These are phyloP conservation scores for Stereocaulon alpinum DNA, from an alignment of 495 filamentous ascomycete genomes.

Conservation along the genomic window DNA sequence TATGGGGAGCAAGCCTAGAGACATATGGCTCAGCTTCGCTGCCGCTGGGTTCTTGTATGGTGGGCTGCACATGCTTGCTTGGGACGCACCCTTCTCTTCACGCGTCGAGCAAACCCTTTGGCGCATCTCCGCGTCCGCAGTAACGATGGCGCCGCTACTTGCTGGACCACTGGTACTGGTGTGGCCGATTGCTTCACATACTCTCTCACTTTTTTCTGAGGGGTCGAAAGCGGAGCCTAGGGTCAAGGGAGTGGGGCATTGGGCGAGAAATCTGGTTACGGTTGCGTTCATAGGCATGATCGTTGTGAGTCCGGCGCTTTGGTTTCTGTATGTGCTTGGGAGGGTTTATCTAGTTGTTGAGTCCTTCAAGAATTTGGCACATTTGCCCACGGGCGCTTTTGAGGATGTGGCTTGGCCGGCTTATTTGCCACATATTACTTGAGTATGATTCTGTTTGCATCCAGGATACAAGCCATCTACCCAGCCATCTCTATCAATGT, in stretches of 20 bases:
- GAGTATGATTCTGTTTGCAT: not conserved
- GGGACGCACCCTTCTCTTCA: constrained; percentile 26
- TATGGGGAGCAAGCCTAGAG: too few species aligned
- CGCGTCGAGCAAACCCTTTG: constrained; percentile 24
- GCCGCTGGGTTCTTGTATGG: constrained; percentile 19
- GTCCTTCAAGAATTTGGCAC: constrained; percentile 26
- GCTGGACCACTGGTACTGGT: too few species aligned
- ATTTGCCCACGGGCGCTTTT: constrained; percentile 25
- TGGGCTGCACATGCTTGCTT: constrained; percentile 26
- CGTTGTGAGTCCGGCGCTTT: too few species aligned
- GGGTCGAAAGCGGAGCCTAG: too few species aligned
- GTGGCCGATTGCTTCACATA: too few species aligned
- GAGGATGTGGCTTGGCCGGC: constrained; percentile 23
- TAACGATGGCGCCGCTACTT: too few species aligned
- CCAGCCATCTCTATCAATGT: not conserved
- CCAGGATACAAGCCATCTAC: not conserved
- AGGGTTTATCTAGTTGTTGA: constrained; percentile 27
- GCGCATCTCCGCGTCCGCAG: constrained; percentile 14
- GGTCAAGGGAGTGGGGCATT: too few species aligned
- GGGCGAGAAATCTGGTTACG: too few species aligned
- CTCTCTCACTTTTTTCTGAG: too few species aligned
- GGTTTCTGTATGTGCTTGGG: constrained; percentile 12
- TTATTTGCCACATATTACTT: constrained; percentile 3
- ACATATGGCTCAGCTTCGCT: constrained; percentile 1
- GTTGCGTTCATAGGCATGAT: too few species aligned